Conservation (phyloP, 495 filamentous ascomycete genomes). For the Aspergillus kassunensis region DNA sequence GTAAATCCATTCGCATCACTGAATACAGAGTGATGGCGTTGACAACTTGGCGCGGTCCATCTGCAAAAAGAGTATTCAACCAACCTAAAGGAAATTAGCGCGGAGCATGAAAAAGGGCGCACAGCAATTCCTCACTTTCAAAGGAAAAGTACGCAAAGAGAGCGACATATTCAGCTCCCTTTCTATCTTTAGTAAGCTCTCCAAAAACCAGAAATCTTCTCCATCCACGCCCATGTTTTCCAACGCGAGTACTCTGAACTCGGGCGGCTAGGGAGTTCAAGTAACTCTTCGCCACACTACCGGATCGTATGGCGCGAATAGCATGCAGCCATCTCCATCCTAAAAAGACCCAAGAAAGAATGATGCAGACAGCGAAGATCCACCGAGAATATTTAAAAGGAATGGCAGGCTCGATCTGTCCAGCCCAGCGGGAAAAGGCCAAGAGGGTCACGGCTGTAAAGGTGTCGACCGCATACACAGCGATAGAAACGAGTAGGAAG, state of each 20-base stretch:
- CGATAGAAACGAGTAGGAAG: conserved; percentile 70
- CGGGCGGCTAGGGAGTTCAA: conserved; percentile 81
- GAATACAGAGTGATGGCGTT: conserved; percentile 86
- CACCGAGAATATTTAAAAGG: conserved; percentile 70
- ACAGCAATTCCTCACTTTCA: conserved; percentile 56
- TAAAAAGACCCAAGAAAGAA: conserved; percentile 76
- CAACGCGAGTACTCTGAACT: conserved; percentile 70
- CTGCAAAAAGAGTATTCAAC: conserved; percentile 81
- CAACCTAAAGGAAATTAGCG: conserved; percentile 56
- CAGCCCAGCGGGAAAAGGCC: conserved; percentile 69
- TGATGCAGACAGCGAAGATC: conserved; percentile 88
- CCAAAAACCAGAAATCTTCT: conserved; percentile 88
- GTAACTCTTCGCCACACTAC: conserved; percentile 86
- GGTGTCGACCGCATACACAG: conserved; percentile 83
- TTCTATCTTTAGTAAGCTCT: conserved; percentile 85
- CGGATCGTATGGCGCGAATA: conserved; percentile 70
- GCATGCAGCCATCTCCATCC: conserved; percentile 74
- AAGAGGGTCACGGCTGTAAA: conserved; percentile 91
- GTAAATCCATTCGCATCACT: conserved; percentile 65
- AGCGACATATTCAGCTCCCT: conserved; percentile 85
- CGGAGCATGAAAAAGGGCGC: neutral
- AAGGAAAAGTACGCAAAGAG: conserved; percentile 94
- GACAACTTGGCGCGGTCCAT: conserved; percentile 84
- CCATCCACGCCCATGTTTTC: conserved; percentile 65
- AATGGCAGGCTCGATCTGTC: conserved; percentile 64